Conservation (phyloP, 768 basidiomycete species). For the Serendipita sp. region DNA sequence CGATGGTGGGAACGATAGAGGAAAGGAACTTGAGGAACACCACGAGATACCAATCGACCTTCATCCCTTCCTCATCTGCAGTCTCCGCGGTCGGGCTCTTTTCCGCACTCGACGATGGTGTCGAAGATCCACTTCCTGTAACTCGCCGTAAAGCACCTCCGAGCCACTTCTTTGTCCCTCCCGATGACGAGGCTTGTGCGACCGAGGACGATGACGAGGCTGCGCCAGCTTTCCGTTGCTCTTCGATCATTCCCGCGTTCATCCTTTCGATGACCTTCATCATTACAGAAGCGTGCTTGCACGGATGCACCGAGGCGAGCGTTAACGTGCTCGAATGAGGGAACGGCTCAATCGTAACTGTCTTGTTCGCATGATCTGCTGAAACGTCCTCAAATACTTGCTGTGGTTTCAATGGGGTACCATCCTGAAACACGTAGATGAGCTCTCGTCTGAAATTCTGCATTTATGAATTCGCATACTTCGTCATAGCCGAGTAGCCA, state of each 20-base stretch:
- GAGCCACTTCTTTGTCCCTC: conserved; percentile 62
- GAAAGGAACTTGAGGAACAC: conserved; percentile 99
- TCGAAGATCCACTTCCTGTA: conserved; percentile 35
- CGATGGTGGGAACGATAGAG: conserved; percentile 95
- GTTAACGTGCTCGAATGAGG: conserved; percentile 79
- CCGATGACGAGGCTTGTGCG: conserved; percentile 28
- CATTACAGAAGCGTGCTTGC: conserved; percentile 98
- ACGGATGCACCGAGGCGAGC: conserved; percentile 90
- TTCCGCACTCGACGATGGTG: conserved; percentile 21
- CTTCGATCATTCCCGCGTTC: conserved; percentile 76
- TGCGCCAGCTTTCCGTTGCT: conserved; percentile 59
- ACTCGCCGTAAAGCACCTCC: conserved; percentile 50
- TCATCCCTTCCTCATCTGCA: conserved; percentile 69
- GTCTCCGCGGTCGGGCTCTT: conserved; percentile 22
- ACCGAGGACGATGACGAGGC: conserved; percentile 18
- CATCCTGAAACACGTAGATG: conserved; percentile 39
- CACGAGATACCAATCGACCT: conserved; percentile 95
- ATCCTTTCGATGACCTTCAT: conserved; percentile 99
- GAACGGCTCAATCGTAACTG: conserved; percentile 96
- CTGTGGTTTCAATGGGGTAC: conserved; percentile 68
- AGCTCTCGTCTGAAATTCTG: not conserved
- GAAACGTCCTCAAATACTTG: conserved; percentile 98
- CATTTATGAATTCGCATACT: conserved; percentile 28
- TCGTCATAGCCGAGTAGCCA: conserved; percentile 98
- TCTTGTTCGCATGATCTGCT: conserved; percentile 94